Evolutionary conservation across 164 flowering plant species (phyloP), one percentile per base, ranked within the genome.

Genomic region (Vitis cinerea): DNA sequence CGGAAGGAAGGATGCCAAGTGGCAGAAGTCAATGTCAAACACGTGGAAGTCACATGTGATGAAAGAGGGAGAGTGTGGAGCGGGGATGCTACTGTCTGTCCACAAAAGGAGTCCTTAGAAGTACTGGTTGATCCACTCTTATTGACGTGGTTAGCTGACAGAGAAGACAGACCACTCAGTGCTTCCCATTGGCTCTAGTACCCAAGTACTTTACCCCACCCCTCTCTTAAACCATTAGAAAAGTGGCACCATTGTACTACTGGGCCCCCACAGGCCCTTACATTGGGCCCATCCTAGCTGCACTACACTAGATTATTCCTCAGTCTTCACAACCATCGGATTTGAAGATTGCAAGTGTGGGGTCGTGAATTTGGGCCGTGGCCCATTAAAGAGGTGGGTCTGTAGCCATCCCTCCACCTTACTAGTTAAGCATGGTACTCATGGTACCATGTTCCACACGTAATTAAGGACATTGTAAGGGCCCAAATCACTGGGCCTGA

Each of bases 131-230:
- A 68, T 49, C 59, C 10, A 53, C 49, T n/a, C 49, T 62, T 56
- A 27, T 63, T 56, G 53, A 60, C 55, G 65, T 67, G 8, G 12
- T 30, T 65, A 29, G 66, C 70, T 29, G 59, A 61, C 31, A 37
- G 27, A 62, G 27, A 57, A 74, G 48, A 37, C 44, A 68, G 64
- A 63, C 72, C 6, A 27, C 64, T 59, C 55, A 58, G 54, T 59
- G 30, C 71, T 17, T 23, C 57, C 57, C 57, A 67, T 67, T 73
- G 67, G 67, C 71, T 62, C 54, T 27, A 54, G 15, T 55, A 53
- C 66, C 44, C 31, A 27, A 31, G 60, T 59, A 59, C 74, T 37
- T 52, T 30, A 37, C 44, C 44, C 44, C 44, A 37, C 44, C 44
- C 44, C 44, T 6, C 44, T 37, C 44, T 49, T 7, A 59, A 30